phyloP scores from a whole-genome alignment of 805 yeast species.

The Wickerhamomyces bovis region DNA sequence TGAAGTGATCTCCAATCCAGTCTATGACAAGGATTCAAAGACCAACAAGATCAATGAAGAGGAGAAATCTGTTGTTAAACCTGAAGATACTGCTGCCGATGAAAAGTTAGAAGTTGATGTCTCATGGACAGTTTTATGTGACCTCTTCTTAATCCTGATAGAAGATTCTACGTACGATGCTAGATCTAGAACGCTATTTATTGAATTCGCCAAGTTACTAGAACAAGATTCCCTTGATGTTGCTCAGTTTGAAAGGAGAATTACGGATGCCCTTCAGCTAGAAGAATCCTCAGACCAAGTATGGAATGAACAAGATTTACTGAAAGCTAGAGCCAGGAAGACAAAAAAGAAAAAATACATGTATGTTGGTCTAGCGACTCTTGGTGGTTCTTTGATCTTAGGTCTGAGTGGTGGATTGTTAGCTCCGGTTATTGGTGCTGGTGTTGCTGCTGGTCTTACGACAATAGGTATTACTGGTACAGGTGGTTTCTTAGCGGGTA shows the following conservation, averaged over 20 bases:
- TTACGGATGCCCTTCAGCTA: conserved; percentile 85
- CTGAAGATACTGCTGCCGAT: conserved; percentile 29
- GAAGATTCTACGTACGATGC: conserved; percentile 87
- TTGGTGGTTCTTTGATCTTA: conserved; percentile 91
- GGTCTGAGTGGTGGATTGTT: conserved; percentile 93
- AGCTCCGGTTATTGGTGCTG: conserved; percentile 98
- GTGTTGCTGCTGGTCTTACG: conserved; percentile 93
- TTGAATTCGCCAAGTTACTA: conserved; percentile 58
- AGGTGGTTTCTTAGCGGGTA: conserved; percentile 86
- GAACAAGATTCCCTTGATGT: conserved; percentile 62
- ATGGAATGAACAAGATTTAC: conserved; percentile 65
- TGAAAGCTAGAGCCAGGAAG: conserved; percentile 64
- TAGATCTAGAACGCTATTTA: conserved; percentile 75
- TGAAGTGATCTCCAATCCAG: conserved; percentile 47
- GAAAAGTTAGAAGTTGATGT: conserved; percentile 58
- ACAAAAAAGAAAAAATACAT: conserved; percentile 64
- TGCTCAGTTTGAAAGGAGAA: conserved; percentile 81
- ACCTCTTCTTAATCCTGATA: conserved; percentile 70
- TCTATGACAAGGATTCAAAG: conserved; percentile 23
- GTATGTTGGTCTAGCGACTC: conserved; percentile 89
- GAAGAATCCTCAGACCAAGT: conserved; percentile 75
- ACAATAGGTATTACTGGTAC: conserved; percentile 96
- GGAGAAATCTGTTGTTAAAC: conserved; percentile 18
- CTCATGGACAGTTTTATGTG: conserved; percentile 93
- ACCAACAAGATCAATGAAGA: conserved; percentile 1